phyloP scores from a whole-genome alignment of 2,329 filamentous ascomycete species.

The Xylariaceae sp. region DNA sequence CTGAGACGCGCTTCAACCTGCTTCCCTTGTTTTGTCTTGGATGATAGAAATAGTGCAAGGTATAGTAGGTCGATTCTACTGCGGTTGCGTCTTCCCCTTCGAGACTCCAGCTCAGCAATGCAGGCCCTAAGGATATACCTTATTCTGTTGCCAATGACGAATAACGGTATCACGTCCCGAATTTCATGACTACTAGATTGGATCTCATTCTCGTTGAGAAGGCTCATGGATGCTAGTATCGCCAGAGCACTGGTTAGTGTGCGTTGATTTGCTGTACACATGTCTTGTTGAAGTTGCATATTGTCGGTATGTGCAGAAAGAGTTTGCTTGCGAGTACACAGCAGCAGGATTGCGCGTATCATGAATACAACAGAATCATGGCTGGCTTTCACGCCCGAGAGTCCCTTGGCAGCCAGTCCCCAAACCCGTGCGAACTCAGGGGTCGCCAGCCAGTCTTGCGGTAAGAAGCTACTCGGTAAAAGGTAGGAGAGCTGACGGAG shows the following conservation, averaged over 20 bases:
- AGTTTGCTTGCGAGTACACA: constrained; percentile 21
- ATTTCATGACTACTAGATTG: constrained; percentile 7
- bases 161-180: constrained; percentile 13
- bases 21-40: constrained; percentile 7
- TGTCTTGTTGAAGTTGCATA: constrained; percentile 14
- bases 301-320: constrained; percentile 5
- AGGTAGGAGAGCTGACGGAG: constrained; percentile 34
- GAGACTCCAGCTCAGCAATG: constrained; percentile 16
- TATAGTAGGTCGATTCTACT: constrained; percentile 17
- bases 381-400: constrained; percentile 29
- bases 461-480: constrained; percentile 31
- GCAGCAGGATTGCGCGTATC: constrained; percentile 27
- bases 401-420: constrained; percentile 31
- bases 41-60: constrained; percentile 22
- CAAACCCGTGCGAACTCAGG: constrained; percentile 37
- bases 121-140: constrained; percentile 27
- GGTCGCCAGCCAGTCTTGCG: constrained; percentile 41
- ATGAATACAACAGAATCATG: constrained; percentile 34
- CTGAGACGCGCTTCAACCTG: constrained; percentile 8
- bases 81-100: constrained; percentile 9
- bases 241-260: constrained; percentile 38
- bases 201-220: constrained; percentile 26
- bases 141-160: constrained; percentile 19
- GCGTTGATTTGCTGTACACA: constrained; percentile 24
- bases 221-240: constrained; percentile 31